phyloP scores from a whole-genome alignment of 2,329 filamentous ascomycete species.

The Sporothrix humicola region DNA sequence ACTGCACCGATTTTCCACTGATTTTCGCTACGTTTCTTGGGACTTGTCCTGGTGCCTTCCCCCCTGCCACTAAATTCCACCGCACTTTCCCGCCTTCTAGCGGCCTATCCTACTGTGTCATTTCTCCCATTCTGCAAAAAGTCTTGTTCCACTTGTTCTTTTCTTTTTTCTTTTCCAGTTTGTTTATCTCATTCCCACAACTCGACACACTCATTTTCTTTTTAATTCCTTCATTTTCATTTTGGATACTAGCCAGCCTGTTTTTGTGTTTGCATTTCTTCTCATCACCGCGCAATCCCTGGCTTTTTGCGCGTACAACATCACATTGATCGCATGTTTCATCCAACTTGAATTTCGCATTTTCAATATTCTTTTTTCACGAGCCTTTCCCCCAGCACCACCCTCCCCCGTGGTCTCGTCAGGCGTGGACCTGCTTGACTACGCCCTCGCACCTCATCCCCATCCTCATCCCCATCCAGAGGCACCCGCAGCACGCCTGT shows the following conservation, averaged over 20 bases:
- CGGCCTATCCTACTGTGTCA: neutral
- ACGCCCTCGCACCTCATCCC: neutral
- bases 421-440: conserved; percentile 4
- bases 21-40: conserved; percentile 32
- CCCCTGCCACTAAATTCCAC: conserved; percentile 2
- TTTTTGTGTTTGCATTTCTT: conserved; percentile 10
- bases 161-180: conserved; percentile 9
- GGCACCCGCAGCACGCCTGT: neutral
- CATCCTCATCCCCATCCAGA: too few relatives aligned
- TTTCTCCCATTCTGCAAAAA: conserved; percentile 1
- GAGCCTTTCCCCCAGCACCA: neutral
- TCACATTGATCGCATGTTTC: neutral
- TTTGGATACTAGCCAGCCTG: conserved; percentile 15
- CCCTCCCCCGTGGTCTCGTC: conserved; percentile 15
- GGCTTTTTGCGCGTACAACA: neutral
- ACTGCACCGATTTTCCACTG: conserved; percentile 30
- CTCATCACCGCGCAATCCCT: too few relatives aligned
- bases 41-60: neutral
- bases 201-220: neutral
- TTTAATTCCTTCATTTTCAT: neutral
- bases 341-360: neutral
- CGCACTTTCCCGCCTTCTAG: neutral
- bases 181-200: neutral
- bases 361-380: neutral
- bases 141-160: conserved; percentile 21